Base-by-base conservation (phyloP, 768 basidiomycete genomes). In the Auricularia heimuer region DNA sequence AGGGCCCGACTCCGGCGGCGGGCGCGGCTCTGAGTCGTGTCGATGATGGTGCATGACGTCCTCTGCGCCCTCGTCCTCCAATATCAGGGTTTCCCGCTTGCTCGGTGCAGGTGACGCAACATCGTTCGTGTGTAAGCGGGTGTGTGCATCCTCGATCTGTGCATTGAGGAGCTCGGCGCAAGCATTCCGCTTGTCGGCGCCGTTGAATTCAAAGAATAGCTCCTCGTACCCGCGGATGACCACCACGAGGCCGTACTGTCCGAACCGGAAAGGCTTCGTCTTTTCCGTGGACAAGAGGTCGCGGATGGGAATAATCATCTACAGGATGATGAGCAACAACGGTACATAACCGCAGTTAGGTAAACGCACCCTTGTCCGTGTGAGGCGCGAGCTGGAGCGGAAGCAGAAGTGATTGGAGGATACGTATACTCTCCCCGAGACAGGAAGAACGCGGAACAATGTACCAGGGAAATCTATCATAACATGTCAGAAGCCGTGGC, bases 191-290 rank as follows among this genome's bases (percentile, higher is more conserved):
- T 91, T 87, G 64, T 91, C 88, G 65, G 88, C 84, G 21, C 87
- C 85, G 51, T 82, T 80, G 73, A 99, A 96, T 75, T 99, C 97
- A 70, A 98, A 90, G 79, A 99, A 99, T 10, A 98, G 80, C 73
- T 99, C 96, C 76, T 99, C 96, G 72, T 98, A 94, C 0, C 96
- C 96, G 70, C 90, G 92, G 69, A 99, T 86, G 63, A 98, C 88
- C 64, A 98, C 80, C 42, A 91, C 85, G 21, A 98, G 82, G 34
- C 96, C 96, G 70, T 89, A 84, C 71, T 94, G 93, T 4, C 90
- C 92, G 73, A 97, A 92, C 29, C 90, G 85, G 68, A 91, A 90
- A 1, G 94, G 91, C 74, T 88, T 92, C 8, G 89, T 86, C 72
- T 85, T 89, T 75, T 97, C 91, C 3, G 84, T 81, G 11, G 92